Evolutionary conservation across 805 yeast species (phyloP), one percentile per base, ranked within the genome.

Genomic region (Ogataea haglerorum): DNA sequence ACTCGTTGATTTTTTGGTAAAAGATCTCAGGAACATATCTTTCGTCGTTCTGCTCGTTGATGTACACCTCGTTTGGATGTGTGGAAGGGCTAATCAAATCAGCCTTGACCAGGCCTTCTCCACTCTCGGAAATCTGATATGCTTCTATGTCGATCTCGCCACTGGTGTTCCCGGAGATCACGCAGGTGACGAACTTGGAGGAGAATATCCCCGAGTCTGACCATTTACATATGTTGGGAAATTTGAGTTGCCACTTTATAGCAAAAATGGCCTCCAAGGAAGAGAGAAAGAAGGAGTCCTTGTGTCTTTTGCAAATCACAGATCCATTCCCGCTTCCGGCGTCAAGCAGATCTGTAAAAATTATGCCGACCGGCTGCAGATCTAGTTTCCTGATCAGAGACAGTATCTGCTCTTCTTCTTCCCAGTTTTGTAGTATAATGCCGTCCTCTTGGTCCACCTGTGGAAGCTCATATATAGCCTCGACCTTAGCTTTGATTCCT

Each of bases 1-100:
- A 93, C 64, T 93, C 97, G 58, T 93, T 93, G 45, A 78, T 74
- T 58, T 78, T 80, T 62, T 80, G 79, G 69, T 84, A 93, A 56
- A 86, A 85, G 18, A 93, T 83, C 47, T 93, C 99, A 0, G 99
- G 99, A 12, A 93, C 98, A 52, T 91, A 93, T 41, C 96, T 73
- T 8, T 71, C 73, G 14, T 74, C 71, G 29, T 77, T 76, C n/a
- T 87, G 80, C 21, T 78, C 82, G 56, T 86, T 84, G 48, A 93
- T 80, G 52, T 79, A 83, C 58, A 91, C 81, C 69, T 83, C 79
- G 15, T 89, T 80, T 0, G 99, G 97, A 57, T 89, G 91, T 0
- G 96, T 86, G 1, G 95, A 85, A 0, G 95, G 91, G 23, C 82
- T 73, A 22, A 93, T 79, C 49, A 91, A 75, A 54, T 85, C 95